phyloP scores from a whole-genome alignment of 345 rosid genomes.

The Boechera stricta region DNA sequence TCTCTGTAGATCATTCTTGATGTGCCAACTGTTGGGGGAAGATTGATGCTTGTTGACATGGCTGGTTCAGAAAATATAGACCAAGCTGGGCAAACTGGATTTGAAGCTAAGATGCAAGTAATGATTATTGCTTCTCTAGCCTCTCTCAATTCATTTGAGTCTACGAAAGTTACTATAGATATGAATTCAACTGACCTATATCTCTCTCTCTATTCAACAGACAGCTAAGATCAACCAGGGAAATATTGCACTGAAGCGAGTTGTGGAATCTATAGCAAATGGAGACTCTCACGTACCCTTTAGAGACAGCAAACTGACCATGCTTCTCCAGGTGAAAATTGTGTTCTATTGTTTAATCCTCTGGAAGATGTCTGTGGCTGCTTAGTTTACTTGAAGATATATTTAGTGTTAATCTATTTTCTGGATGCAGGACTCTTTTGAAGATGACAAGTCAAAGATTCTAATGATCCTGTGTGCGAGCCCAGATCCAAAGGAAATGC shows the following conservation, averaged over 20 bases:
- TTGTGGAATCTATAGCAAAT: conserved; percentile 97
- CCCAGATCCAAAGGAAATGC: conserved; percentile 93
- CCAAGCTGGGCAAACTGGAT: conserved; percentile 91
- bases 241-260: conserved; percentile 90
- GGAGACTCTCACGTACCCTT: conserved; percentile 99
- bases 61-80: conserved; percentile 99
- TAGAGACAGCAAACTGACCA: conserved; percentile 94
- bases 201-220: conserved; percentile 52
- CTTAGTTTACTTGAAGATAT: conserved; percentile 7
- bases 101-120: conserved; percentile 99
- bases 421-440: conserved; percentile 84
- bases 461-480: conserved; percentile 96
- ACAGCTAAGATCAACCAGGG: conserved; percentile 98
- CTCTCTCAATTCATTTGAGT: background rate
- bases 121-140: background rate
- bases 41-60: conserved; percentile 98
- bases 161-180: background rate
- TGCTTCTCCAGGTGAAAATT: conserved; percentile 82
- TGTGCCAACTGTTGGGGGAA: conserved; percentile 97
- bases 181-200: conserved; percentile 8
- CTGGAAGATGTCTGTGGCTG: background rate
- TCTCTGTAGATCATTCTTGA: conserved; percentile 78
- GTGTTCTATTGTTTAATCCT: background rate
- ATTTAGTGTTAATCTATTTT: conserved; percentile 17
- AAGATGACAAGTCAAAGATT: conserved; percentile 93